Evolutionary conservation across 305 asterid genomes (phyloP), one percentile per base, ranked within the genome.

Genomic region (Ajuga reptans): DNA sequence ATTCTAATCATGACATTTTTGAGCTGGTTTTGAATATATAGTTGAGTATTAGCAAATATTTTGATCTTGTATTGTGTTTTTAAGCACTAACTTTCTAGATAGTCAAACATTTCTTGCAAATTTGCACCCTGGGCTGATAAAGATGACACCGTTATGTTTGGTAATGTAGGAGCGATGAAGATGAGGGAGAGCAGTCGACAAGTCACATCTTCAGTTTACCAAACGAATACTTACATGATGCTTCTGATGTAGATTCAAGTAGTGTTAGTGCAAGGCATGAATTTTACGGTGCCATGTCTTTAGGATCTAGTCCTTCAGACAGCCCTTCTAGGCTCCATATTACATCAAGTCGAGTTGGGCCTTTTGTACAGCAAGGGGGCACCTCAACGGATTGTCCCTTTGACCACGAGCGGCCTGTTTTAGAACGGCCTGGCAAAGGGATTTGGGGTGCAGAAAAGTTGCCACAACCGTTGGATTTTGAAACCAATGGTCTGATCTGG

Each of bases 231-330:
- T 80, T 73, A 58, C 92, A 64, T 43, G 90, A 90, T 72, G 79
- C 78, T 77, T 86, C 95, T 68, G 92, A 89, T 73, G 69, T 89
- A 81, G 97, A 91, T 80, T 84, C 87, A 47, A 73, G 86, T 86
- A 86, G 94, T 84, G 70, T 84, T 84, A 89, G 90, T 77, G 71
- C 83, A 77, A 85, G 89, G 76, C 86, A 82, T 73, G 96, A 81
- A 72, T 79, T 77, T 86, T 86, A 80, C 79, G 83, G 71, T 81
- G 77, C 76, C 65, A 77, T 68, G 82, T 88, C 95, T 68, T 80
- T 81, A 75, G 96, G 81, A 84, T 85, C 94, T 70, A 83, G 91
- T 84, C 96, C 90, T 79, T 87, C 85, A 36, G 87, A 82, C 80
- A 89, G 95, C 86, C 95, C 96, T 78, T 86, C 95, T 72, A 76